Conservation (phyloP, 2,329 filamentous ascomycete genomes). For the Scytalidium sp. region DNA sequence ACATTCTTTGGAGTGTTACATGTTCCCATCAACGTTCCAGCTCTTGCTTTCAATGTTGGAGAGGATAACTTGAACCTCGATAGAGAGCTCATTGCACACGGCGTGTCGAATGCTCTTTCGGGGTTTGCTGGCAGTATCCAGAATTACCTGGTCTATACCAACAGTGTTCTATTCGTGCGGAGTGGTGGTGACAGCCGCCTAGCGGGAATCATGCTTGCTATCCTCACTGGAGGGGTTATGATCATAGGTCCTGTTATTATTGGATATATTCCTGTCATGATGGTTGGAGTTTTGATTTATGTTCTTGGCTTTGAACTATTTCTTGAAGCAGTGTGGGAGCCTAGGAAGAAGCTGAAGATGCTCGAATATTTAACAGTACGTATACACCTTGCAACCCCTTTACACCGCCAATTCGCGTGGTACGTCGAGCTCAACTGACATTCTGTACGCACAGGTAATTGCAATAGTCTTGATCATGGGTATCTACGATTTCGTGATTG, state of each 20-base stretch:
- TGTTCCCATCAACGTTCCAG: constrained; percentile 96
- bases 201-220: constrained; percentile 81
- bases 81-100: constrained; percentile 86
- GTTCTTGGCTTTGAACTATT: constrained; percentile 90
- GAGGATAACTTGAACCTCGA: constrained; percentile 93
- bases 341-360: constrained; percentile 80
- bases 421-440: constrained; percentile 17
- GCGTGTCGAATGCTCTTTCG: constrained; percentile 87
- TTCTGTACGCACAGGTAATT: constrained; percentile 61
- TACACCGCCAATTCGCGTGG: background rate
- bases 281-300: constrained; percentile 94
- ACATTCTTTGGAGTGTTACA: constrained; percentile 98
- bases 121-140: constrained; percentile 85
- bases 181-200: constrained; percentile 85
- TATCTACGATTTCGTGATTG: constrained; percentile 91
- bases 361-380: constrained; percentile 84
- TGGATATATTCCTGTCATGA: constrained; percentile 93
- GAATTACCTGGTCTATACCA: constrained; percentile 97
- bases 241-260: constrained; percentile 83
- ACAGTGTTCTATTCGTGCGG: constrained; percentile 93
- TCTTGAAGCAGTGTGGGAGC: constrained; percentile 82
- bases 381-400: constrained; percentile 2
- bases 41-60: constrained; percentile 82
- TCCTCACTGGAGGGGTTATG: constrained; percentile 77
- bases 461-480: constrained; percentile 95